A percentile compares a stretch with the other conserved stretches of the same genome.
Evolutionary conservation across 495 filamentous ascomycete species (phyloP).

Genomic region (Penicillium canescens): DNA sequence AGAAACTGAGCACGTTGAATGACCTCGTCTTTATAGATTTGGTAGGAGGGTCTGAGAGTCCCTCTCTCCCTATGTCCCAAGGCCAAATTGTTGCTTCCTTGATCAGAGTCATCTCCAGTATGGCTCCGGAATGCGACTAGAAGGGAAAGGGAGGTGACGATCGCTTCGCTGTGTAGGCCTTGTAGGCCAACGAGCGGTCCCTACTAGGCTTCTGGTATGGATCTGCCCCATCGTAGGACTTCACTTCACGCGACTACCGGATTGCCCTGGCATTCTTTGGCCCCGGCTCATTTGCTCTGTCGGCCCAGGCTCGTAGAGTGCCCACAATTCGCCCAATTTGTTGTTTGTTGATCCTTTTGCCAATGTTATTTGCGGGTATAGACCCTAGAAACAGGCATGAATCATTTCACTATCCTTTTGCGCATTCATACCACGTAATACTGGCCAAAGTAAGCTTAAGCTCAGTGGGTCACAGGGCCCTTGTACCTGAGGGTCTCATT

Average conservation of each 20-base stretch:
- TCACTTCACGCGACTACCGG: conserved; percentile 15
- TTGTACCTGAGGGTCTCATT: conserved; percentile 4
- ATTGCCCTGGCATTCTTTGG: conserved; percentile 17
- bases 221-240: conserved; percentile 19
- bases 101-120: conserved; percentile 13
- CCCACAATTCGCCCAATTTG: not conserved
- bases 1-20: conserved; percentile 12
- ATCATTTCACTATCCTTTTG: too few species aligned
- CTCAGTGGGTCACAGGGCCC: conserved; percentile 9
- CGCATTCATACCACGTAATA: not conserved
- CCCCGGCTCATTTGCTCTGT: not conserved
- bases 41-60: conserved; percentile 25
- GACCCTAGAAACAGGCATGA: too few species aligned
- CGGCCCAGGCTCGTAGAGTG: not conserved
- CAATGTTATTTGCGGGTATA: not conserved
- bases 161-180: conserved; percentile 21
- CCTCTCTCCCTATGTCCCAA: conserved; percentile 9
- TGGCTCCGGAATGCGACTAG: conserved; percentile 34
- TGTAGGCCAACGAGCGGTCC: conserved; percentile 9
- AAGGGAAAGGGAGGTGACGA: conserved; percentile 26
- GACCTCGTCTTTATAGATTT: conserved; percentile 38
- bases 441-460: conserved; percentile 3
- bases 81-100: conserved; percentile 9
- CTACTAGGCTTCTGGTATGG: conserved; percentile 30
- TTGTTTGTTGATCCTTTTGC: conserved; percentile 4